phyloP scores from a whole-genome alignment of 805 yeast genomes.

The Sugiyamaella marilandica region DNA sequence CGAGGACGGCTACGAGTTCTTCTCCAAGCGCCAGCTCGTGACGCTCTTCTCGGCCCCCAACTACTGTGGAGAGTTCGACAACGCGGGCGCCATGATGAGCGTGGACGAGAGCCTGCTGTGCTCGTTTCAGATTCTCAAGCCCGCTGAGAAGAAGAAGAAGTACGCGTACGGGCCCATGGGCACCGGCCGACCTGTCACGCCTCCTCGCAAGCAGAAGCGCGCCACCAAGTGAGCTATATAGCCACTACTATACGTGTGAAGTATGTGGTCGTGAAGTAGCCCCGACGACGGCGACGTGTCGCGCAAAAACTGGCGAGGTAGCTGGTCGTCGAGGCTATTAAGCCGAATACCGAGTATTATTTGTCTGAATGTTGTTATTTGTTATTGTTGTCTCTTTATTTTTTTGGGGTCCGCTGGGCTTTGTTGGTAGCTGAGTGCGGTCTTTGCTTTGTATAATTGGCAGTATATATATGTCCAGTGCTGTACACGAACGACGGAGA shows the following conservation, averaged over 20 bases:
- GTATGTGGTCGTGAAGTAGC: too few species aligned
- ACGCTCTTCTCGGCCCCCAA: constrained; percentile 96
- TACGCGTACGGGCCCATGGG: constrained; percentile 39
- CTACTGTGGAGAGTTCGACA: constrained; percentile 98
- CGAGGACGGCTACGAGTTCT: constrained; percentile 97
- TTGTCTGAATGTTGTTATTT: too few species aligned
- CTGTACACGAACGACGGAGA: not conserved
- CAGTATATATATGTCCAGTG: not conserved
- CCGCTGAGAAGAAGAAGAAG: constrained; percentile 93
- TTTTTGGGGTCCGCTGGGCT: too few species aligned
- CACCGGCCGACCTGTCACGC: constrained; percentile 49
- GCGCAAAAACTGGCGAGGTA: too few species aligned
- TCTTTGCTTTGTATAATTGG: not conserved
- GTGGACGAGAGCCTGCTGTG: constrained; percentile 94
- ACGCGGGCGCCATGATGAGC: constrained; percentile 99
- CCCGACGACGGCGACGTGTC: too few species aligned
- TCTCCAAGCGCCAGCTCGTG: constrained; percentile 91
- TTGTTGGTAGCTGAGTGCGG: not conserved
- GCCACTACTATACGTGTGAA: too few species aligned
- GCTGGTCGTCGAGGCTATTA: too few species aligned
- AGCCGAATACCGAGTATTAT: too few species aligned
- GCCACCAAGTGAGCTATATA: constrained; percentile 15
- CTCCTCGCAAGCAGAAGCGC: constrained; percentile 48
- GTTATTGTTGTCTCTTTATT: too few species aligned
- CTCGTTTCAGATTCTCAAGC: constrained; percentile 88